A percentile compares a stretch with the other conserved stretches of the same genome.
These are phyloP conservation scores for Dendrobium nobile DNA, from an alignment of 106 monocot species.

Conservation along the genomic window DNA sequence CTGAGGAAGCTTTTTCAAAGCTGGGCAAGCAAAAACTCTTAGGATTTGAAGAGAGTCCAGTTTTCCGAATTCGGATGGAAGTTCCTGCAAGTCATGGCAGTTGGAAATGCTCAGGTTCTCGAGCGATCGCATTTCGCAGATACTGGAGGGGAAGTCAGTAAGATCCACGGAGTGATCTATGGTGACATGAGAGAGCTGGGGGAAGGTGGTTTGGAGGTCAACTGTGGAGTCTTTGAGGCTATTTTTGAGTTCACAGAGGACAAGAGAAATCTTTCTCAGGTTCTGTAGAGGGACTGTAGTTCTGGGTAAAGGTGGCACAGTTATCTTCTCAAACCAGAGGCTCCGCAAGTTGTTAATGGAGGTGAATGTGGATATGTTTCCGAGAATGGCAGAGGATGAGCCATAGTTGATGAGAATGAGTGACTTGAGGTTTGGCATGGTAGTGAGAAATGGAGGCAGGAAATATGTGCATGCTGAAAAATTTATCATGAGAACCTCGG, in stretches of 20 bases:
- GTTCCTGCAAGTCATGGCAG: slow-evolving; percentile 43
- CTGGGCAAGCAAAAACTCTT: slow-evolving; percentile 40
- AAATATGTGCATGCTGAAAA: slow-evolving; percentile 35
- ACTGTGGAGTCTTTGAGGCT: slow-evolving; percentile 22
- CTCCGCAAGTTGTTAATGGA: slow-evolving; percentile 23
- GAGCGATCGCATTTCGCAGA: slow-evolving; percentile 36
- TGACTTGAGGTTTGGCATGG: slow-evolving; percentile 49
- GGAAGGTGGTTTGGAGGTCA: slow-evolving; percentile 29
- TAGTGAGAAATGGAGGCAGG: slow-evolving; percentile 42
- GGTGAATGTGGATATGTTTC: slow-evolving; percentile 32
- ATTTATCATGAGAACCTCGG: slow-evolving; percentile 52
- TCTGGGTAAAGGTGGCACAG: slow-evolving; percentile 35
- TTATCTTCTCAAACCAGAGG: slow-evolving; percentile 59
- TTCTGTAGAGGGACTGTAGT: slow-evolving; percentile 36
- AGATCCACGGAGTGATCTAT: slow-evolving; percentile 49
- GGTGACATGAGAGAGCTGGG: slow-evolving; percentile 35
- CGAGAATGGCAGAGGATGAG: slow-evolving; percentile 18
- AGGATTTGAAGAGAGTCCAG: slow-evolving; percentile 33
- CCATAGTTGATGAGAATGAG: slow-evolving; percentile 47
- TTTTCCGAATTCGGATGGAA: slow-evolving; percentile 39
- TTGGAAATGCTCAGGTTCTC: slow-evolving; percentile 40
- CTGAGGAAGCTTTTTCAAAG: slow-evolving; percentile 34
- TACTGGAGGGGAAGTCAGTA: slow-evolving; percentile 32
- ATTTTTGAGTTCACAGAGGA: slow-evolving; percentile 32
- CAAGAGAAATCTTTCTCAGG: slow-evolving; percentile 37